Base-by-base conservation (phyloP, 805 yeast genomes). In the Cyberlindnera lachancei region DNA sequence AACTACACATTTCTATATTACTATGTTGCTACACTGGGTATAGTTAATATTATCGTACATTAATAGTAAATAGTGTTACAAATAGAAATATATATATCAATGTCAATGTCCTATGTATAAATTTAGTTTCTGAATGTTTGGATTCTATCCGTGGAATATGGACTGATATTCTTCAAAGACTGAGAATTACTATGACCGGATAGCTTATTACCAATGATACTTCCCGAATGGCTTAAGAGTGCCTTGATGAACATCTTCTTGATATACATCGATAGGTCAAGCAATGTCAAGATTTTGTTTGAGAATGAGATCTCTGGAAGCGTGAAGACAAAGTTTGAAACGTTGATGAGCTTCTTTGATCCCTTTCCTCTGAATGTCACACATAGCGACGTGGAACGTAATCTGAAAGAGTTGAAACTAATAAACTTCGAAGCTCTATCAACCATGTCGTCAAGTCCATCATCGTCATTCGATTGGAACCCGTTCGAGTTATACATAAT, bases 331-430 rank as follows among this genome's bases (percentile, higher is more conserved):
- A 90, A 76, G 43, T 82, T 73, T 32, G 83, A 81, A 7, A 90
- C 85, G 49, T 88, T 86, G 24, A 84, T 69, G 35, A 90, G 58
- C 42, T 79, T 73, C 45, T 72, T 62, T 18, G 73, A 64, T 11
- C 87, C 84, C 12, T 74, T 75, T 7, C 92, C 94, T 52, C 75
- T 74, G 57, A 84, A 84, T 30, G 94, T 81, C 17, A 87, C 68
- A 32, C 76, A 66, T 12, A 88, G 51, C n/a, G 61, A 51, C 23
- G 73, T 63, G n/a, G 66, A 53, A 22, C 66, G 63, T 24, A 80
- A 47, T 20, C 58, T 61, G 40, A 90, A 64, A 12, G 70, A 59
- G 16, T 75, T 72, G 38, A 88, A 73, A 44, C 83, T 79, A 54
- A 82, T 64, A 50, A 73, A 84, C 36, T 72, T 73, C 18, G 83